Conservation (phyloP, 2,329 filamentous ascomycete species). For the Paecilomyces sp. region DNA sequence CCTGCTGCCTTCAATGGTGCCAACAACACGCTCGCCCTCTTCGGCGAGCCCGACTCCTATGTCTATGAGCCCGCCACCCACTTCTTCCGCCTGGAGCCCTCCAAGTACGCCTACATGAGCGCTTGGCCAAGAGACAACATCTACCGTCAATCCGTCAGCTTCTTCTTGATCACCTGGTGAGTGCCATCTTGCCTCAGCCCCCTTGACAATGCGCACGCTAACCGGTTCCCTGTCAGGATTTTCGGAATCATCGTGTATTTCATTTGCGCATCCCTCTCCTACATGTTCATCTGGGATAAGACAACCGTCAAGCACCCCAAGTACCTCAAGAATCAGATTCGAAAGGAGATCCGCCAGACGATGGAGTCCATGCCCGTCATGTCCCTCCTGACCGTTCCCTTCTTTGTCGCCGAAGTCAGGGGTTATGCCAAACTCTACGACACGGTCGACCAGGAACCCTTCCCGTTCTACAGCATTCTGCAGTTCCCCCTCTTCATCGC, state of each 20-base stretch:
- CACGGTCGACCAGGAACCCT: slow-evolving; percentile 64
- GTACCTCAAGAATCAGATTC: slow-evolving; percentile 89
- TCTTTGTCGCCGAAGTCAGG: slow-evolving; percentile 76
- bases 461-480: slow-evolving; percentile 66
- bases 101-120: slow-evolving; percentile 71
- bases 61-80: slow-evolving; percentile 64
- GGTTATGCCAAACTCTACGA: slow-evolving; percentile 88
- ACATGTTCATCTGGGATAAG: slow-evolving; percentile 87
- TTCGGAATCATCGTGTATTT: slow-evolving; percentile 84
- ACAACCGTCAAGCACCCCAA: slow-evolving; percentile 81
- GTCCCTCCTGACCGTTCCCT: slow-evolving; percentile 70
- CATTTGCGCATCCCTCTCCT: slow-evolving; percentile 73
- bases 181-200: slow-evolving; percentile 2
- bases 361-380: slow-evolving; percentile 72
- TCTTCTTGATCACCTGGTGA: slow-evolving; percentile 84
- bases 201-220: background rate
- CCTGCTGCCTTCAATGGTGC: slow-evolving; percentile 45
- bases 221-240: slow-evolving; percentile 50
- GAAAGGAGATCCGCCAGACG: slow-evolving; percentile 76
- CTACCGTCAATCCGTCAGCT: slow-evolving; percentile 63
- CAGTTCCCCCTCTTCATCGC: slow-evolving; percentile 84
- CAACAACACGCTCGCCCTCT: slow-evolving; percentile 51
- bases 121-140: slow-evolving; percentile 70
- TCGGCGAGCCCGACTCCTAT: slow-evolving; percentile 39
- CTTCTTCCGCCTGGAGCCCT: slow-evolving; percentile 63